Evolutionary conservation across 2,329 filamentous ascomycete genomes (phyloP), one percentile per base, ranked within the genome.

Genomic region (Arthrobotrys megalospora): DNA sequence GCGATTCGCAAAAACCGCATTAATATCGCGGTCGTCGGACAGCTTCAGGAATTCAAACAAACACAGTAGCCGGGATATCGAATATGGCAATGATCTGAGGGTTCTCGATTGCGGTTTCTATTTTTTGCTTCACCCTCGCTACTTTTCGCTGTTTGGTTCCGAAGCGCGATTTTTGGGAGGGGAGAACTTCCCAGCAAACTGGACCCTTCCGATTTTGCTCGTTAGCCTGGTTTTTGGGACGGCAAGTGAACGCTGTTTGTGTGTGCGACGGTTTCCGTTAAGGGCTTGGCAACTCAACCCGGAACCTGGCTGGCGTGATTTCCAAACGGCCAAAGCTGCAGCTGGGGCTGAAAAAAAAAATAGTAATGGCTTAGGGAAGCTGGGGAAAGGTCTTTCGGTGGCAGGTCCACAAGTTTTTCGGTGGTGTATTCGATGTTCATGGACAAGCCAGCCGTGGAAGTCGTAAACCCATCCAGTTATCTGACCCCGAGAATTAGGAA

Each of bases 11-110:
- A 21, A 68, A 63, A 32, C 67, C 50, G 53, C 67, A 68, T 77
- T 71, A 71, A 77, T 53, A 36, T 55, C 62, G 53, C 19, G 52
- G 45, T 41, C 55, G 43, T 36, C 43, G 50, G n/a, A 71, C 19
- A 48, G 45, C 16, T 41, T 68, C 45, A 48, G 14, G 58, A 68
- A 65, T 60, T 60, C 55, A 60, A 43, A 36, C 58, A 66, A 69
- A 65, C 65, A 58, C 47, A 36, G 60, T 52, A 63, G 73, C 73
- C 73, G 47, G 73, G 73, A 77, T 77, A 50, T 72, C 75, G 60
- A 68, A 78, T 78, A 32, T 63, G 67, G 75, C n/a, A 78, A 78
- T 72, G 75, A 78, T 78, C 75, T 68, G 75, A 78, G 67, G 73
- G 50, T 36, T 21, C 53, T 75, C 63, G 62, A 68, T 60, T 68